phyloP scores from a whole-genome alignment of 306 rosid genomes.

The Medicago truncatula region MtrunA17r5.0-ANR NC_053044.1:45184501-45185000 shows the following conservation, averaged over 20 bases:
- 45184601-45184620: constrained; percentile 79
- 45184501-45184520: constrained; percentile 6
- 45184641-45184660: constrained; percentile 72
- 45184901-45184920: constrained; percentile 44
- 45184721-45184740: constrained; percentile 79
- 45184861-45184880: constrained; percentile 63
- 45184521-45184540: constrained; percentile 9
- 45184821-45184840: constrained; percentile 71
- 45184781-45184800: constrained; percentile 73
- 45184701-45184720: constrained; percentile 89
- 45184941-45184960: constrained; percentile 50
- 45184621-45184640: constrained; percentile 85
- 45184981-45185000: constrained; percentile 55
- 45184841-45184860: constrained; percentile 67
- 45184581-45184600: constrained; percentile 66
- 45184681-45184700: constrained; percentile 83
- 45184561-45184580: constrained; percentile 38
- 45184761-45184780: constrained; percentile 75
- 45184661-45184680: constrained; percentile 90
- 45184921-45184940: constrained; percentile 46
- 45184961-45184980: constrained; percentile 55
- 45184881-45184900: constrained; percentile 61
- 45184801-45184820: constrained; percentile 73
- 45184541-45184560: constrained; percentile 28
- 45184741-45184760: constrained; percentile 81